These are phyloP conservation scores for Collybiopsis luxurians DNA, from an alignment of 768 basidiomycete genomes.

Conservation along the genomic window DNA sequence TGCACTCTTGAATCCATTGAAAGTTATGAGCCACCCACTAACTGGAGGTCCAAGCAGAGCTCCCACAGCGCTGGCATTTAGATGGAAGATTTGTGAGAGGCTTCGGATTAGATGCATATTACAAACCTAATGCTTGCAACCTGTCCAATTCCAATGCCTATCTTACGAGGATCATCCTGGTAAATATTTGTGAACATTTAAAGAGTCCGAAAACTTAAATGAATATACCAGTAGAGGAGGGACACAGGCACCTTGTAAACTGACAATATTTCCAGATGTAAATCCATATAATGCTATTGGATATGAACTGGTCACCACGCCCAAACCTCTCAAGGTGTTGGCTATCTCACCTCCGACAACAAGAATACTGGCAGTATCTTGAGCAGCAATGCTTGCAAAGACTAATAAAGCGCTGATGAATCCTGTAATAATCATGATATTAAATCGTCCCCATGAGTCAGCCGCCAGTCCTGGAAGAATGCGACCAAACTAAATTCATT, in stretches of 20 bases:
- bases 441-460: conserved; percentile 17
- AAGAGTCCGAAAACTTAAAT: too few relatives aligned
- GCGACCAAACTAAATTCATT: background rate
- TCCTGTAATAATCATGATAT: conserved; percentile 11
- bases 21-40: conserved; percentile 14
- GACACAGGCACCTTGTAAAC: conserved; percentile 16
- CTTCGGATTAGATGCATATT: background rate
- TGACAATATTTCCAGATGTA: conserved; percentile 14
- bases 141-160: conserved; percentile 15
- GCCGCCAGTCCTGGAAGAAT: conserved; percentile 13
- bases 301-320: too few relatives aligned
- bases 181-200: background rate
- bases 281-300: conserved; percentile 14
- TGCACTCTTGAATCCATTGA: conserved; percentile 13
- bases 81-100: background rate
- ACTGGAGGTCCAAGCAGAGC: conserved; percentile 13
- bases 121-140: conserved; percentile 15
- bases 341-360: conserved; percentile 5
- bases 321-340: background rate
- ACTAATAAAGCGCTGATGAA: conserved; percentile 11
- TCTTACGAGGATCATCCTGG: conserved; percentile 17
- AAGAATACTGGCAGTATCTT: conserved; percentile 13
- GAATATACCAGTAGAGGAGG: conserved; percentile 12
- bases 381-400: conserved; percentile 15
- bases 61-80: conserved; percentile 1